Evolutionary conservation across 2,329 filamentous ascomycete species (phyloP).

Genomic region (Cladophialophora psammophila): DNA sequence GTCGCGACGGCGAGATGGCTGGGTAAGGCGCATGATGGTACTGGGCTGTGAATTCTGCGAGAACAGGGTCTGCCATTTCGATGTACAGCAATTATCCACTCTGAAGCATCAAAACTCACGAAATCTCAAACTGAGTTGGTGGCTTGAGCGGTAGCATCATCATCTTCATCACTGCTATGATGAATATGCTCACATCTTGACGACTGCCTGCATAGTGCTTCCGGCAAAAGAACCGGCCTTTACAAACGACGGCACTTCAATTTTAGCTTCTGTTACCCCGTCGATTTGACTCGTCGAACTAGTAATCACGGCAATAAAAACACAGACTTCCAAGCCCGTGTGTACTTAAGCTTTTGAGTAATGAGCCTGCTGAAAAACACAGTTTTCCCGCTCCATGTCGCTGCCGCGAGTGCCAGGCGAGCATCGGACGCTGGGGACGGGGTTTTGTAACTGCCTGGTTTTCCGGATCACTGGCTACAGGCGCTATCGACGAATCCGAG

Average conservation of each 20-base stretch:
- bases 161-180: background rate
- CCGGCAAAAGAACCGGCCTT: background rate
- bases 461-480: too few relatives aligned
- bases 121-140: too few relatives aligned
- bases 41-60: conserved; percentile 9
- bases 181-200: background rate
- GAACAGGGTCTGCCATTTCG: background rate
- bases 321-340: background rate
- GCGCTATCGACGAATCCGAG: too few relatives aligned
- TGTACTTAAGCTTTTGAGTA: background rate
- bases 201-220: background rate
- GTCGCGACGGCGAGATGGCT: conserved; percentile 13
- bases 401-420: background rate
- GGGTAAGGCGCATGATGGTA: conserved; percentile 11
- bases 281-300: background rate
- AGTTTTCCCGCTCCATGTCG: background rate
- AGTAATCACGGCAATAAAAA: background rate
- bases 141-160: too few relatives aligned
- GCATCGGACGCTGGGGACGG: background rate
- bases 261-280: background rate
- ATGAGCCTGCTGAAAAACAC: background rate
- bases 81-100: too few relatives aligned
- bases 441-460: too few relatives aligned
- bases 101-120: too few relatives aligned
- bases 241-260: background rate